A percentile compares a stretch with the other conserved stretches of the same genome.
phyloP scores from a whole-genome alignment of 2,329 filamentous ascomycete species.

The Madurella mycetomatis region DNA sequence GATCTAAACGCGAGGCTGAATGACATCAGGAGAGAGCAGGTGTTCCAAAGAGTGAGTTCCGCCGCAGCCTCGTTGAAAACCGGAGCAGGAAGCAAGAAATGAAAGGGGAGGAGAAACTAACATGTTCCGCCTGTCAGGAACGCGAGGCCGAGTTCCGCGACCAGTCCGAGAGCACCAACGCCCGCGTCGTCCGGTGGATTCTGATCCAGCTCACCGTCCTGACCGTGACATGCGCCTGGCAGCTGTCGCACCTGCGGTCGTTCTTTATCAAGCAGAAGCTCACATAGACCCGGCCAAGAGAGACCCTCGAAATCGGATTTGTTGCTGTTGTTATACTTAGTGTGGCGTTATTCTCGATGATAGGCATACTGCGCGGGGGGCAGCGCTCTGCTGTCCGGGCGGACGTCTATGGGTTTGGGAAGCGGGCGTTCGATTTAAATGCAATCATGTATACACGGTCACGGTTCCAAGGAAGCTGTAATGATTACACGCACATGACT shows the following conservation, averaged over 20 bases:
- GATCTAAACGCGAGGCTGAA: conserved; percentile 82
- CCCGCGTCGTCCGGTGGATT: conserved; percentile 89
- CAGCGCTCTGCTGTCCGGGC: background rate
- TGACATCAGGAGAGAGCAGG: conserved; percentile 89
- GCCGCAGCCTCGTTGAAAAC: background rate
- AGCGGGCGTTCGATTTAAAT: background rate
- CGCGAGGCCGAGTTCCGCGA: conserved; percentile 97
- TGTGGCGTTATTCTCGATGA: background rate
- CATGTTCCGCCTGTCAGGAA: conserved; percentile 54
- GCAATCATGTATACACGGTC: background rate
- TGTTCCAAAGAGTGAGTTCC: conserved; percentile 78
- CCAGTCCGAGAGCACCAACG: conserved; percentile 90
- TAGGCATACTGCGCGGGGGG: background rate
- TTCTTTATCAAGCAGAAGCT: conserved; percentile 99
- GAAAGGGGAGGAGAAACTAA: background rate
- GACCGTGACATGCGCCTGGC: conserved; percentile 89
- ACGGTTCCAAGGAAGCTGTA: background rate
- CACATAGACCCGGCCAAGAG: conserved; percentile 54
- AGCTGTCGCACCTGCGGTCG: conserved; percentile 86
- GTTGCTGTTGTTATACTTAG: background rate
- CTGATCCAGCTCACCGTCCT: conserved; percentile 83
- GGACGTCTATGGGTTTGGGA: background rate
- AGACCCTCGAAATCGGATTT: background rate
- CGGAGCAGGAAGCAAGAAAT: background rate
- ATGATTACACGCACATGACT: background rate